These are phyloP conservation scores for Citrus australasica DNA, from an alignment of 345 rosid species.

Conservation along the genomic window DNA sequence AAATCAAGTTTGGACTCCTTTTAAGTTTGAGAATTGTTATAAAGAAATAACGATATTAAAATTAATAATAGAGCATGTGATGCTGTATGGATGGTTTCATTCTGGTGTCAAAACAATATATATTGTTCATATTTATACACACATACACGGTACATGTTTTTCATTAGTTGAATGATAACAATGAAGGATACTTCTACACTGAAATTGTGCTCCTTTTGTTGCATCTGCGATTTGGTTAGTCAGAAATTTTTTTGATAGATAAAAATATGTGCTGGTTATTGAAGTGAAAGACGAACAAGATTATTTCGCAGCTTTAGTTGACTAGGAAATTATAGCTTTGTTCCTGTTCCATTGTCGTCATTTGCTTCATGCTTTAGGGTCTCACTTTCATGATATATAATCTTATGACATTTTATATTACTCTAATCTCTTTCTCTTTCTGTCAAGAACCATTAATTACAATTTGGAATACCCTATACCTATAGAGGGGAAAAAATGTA, in stretches of 20 bases:
- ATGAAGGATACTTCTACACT: not conserved
- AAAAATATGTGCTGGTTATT: not conserved
- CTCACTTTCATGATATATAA: not conserved
- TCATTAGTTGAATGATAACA: constrained; percentile 5
- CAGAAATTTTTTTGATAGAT: not conserved
- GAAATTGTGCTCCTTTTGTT: not conserved
- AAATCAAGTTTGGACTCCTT: not conserved
- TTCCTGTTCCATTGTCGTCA: not conserved
- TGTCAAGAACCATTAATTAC: not conserved
- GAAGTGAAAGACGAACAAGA: not conserved
- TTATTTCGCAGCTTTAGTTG: not conserved
- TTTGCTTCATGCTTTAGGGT: not conserved
- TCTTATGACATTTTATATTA: not conserved
- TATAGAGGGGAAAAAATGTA: not conserved
- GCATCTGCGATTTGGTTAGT: not conserved
- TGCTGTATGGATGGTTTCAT: constrained; percentile 6
- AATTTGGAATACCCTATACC: constrained; percentile 2
- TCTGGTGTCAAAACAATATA: not conserved
- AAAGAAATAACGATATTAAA: not conserved
- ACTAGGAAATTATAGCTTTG: not conserved
- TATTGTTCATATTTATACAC: not conserved
- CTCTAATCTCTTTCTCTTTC: not conserved
- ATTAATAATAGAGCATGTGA: not conserved
- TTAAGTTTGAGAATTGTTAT: not conserved
- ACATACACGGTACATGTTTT: not conserved